A percentile compares a stretch with the other conserved stretches of the same genome.
phyloP scores from a whole-genome alignment of 2,329 filamentous ascomycete genomes.

The Raffaelea arxii region DNA sequence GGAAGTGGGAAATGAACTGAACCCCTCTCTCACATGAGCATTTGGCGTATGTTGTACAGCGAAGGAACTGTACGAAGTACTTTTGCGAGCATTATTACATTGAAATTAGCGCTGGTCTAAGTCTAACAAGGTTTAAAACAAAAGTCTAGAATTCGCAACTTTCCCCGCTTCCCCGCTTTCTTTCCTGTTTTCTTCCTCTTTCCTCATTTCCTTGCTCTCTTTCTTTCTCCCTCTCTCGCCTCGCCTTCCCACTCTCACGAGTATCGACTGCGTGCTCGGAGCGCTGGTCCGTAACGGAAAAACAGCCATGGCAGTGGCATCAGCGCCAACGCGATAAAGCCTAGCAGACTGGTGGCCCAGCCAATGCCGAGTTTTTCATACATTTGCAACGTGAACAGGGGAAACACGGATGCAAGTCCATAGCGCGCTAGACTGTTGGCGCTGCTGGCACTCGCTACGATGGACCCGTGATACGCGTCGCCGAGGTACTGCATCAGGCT shows the following conservation, averaged over 20 bases:
- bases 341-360: slow-evolving; percentile 38
- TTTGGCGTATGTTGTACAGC: too few species aligned
- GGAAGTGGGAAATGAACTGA: too few species aligned
- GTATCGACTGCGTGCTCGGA: slow-evolving; percentile 31
- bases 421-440: slow-evolving; percentile 52
- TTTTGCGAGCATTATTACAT: too few species aligned
- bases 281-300: slow-evolving; percentile 35
- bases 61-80: too few species aligned
- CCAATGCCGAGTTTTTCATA: slow-evolving; percentile 31
- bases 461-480: slow-evolving; percentile 45
- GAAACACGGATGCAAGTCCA: slow-evolving; percentile 44
- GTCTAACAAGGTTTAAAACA: too few species aligned
- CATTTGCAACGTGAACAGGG: slow-evolving; percentile 51
- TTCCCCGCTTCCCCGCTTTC: too few species aligned
- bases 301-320: slow-evolving; percentile 44
- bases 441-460: slow-evolving; percentile 47
- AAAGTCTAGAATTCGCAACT: too few species aligned
- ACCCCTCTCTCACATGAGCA: too few species aligned
- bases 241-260: slow-evolving; percentile 18
- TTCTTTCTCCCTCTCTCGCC: too few species aligned
- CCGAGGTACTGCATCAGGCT: slow-evolving; percentile 40
- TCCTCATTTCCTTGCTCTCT: too few species aligned
- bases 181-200: too few species aligned
- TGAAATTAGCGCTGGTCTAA: too few species aligned
- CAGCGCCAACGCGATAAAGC: slow-evolving; percentile 35